Evolutionary conservation across 805 yeast species (phyloP).

Genomic region (Naumovozyma baii): DNA sequence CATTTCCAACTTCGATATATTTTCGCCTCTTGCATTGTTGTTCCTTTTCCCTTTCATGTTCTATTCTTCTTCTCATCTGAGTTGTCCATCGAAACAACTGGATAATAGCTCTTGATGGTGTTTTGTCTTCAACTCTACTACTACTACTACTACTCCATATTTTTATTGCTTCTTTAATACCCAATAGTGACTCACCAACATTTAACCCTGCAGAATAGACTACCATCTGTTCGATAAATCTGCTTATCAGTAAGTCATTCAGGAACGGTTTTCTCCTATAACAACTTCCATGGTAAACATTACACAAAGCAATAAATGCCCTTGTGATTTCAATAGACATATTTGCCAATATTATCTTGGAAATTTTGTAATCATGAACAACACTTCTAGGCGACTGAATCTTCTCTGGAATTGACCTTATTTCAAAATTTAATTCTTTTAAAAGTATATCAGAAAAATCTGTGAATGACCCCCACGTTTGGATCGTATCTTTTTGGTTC

Average conservation of each 20-base stretch:
- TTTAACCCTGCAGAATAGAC: background rate
- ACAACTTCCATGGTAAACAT: too few relatives aligned
- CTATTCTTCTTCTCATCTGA: too few relatives aligned
- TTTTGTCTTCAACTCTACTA: too few relatives aligned
- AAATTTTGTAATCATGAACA: background rate
- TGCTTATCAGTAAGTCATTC: background rate
- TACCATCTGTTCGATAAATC: background rate
- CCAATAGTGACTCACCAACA: background rate
- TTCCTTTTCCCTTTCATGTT: background rate
- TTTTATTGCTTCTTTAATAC: too few relatives aligned
- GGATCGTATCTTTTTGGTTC: too few relatives aligned
- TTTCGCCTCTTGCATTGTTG: background rate
- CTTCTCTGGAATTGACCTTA: background rate
- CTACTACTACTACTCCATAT: too few relatives aligned
- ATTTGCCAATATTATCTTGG: background rate
- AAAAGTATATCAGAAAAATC: background rate
- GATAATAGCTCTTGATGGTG: too few relatives aligned
- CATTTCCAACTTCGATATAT: background rate
- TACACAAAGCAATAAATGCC: background rate
- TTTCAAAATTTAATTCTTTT: background rate
- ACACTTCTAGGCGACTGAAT: background rate
- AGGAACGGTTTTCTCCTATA: too few relatives aligned
- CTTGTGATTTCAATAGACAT: background rate
- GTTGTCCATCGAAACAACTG: too few relatives aligned
- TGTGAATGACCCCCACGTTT: background rate